phyloP scores from a whole-genome alignment of 345 rosid genomes.

The Ceriops decandra region DNA sequence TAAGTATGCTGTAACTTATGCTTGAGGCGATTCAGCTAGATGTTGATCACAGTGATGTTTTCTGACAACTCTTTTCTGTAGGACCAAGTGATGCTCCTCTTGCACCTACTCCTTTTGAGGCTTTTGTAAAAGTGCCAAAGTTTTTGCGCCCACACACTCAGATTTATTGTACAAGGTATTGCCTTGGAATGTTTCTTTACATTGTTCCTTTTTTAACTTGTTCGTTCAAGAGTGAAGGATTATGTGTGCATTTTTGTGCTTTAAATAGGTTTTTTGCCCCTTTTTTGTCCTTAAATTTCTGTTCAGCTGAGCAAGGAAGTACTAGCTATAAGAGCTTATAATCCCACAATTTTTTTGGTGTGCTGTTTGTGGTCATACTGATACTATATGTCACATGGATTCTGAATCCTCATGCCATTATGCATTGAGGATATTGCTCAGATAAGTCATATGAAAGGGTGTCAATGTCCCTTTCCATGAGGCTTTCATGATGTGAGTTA shows the following conservation, averaged over 20 bases:
- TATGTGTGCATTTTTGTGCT: background rate
- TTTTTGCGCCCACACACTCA: slow-evolving; percentile 89
- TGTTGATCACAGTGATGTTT: slow-evolving; percentile 7
- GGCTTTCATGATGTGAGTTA: no score
- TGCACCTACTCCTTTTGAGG: slow-evolving; percentile 81
- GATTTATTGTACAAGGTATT: slow-evolving; percentile 89
- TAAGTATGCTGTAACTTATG: background rate
- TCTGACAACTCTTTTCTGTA: slow-evolving; percentile 25
- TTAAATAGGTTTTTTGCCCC: no score
- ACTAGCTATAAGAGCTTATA: background rate
- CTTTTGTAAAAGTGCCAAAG: slow-evolving; percentile 94
- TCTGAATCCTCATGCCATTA: no score
- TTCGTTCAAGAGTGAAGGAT: background rate
- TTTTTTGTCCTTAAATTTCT: background rate
- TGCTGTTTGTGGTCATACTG: no score
- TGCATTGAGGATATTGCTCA: no score
- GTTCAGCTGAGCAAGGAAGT: background rate
- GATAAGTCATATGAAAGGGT: no score
- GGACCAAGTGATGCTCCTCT: slow-evolving; percentile 94
- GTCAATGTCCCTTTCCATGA: no score
- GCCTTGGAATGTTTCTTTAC: slow-evolving; percentile 5
- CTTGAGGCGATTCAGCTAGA: slow-evolving; percentile 3
- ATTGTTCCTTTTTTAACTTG: background rate
- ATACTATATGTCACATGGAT: no score
- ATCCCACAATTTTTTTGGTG: no score